phyloP scores from a whole-genome alignment of 768 basidiomycete species.

The Punctularia strigosozonata region DNA sequence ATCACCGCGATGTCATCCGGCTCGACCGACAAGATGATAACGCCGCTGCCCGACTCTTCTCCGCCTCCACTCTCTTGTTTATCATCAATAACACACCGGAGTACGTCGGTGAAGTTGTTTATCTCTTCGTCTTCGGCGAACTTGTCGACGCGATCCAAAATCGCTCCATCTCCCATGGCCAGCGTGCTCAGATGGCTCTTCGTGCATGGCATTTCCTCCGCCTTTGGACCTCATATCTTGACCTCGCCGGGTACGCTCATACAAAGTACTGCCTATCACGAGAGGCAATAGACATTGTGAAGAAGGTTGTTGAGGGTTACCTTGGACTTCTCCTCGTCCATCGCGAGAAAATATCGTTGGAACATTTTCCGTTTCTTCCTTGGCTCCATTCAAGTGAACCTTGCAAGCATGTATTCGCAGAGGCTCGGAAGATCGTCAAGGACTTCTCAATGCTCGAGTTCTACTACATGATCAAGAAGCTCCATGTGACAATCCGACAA shows the following conservation, averaged over 20 bases:
- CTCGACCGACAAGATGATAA: conserved; percentile 33
- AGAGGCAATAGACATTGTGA: not conserved
- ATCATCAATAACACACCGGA: not conserved
- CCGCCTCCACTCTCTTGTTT: conserved; percentile 15
- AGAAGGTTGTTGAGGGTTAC: not conserved
- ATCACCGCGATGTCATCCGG: conserved; percentile 22
- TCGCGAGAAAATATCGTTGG: conserved; percentile 17
- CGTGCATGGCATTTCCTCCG: conserved; percentile 14
- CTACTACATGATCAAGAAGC: conserved; percentile 19
- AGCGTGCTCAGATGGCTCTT: conserved; percentile 13
- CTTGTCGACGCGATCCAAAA: conserved; percentile 18
- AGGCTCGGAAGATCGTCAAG: conserved; percentile 15
- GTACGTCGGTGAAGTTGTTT: conserved; percentile 19
- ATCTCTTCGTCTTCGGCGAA: conserved; percentile 25
- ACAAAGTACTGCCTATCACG: not conserved
- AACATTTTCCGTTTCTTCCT: conserved; percentile 21
- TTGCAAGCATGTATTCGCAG: conserved; percentile 24
- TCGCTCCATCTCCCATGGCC: conserved; percentile 11
- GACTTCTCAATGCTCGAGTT: conserved; percentile 25
- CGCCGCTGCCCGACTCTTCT: conserved; percentile 28
- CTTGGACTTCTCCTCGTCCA: conserved; percentile 10
- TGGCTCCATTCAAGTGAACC: conserved; percentile 24
- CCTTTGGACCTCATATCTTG: conserved; percentile 13
- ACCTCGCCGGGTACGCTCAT: not conserved
- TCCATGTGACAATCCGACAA: conserved; percentile 7